phyloP scores from a whole-genome alignment of 352 stramenopile genomes.

The Phytophthora podocarpi region DNA sequence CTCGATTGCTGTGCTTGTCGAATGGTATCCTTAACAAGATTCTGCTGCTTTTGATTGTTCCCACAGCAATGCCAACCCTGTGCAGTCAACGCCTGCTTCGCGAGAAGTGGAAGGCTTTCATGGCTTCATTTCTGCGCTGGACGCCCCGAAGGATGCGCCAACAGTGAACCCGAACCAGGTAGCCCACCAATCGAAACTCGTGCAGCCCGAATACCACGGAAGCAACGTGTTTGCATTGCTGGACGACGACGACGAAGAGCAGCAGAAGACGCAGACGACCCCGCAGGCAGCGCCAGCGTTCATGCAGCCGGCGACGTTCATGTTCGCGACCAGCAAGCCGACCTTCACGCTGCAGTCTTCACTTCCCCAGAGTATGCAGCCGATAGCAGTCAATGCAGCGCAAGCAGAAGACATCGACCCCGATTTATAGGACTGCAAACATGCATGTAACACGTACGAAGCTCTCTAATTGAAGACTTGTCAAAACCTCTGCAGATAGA shows the following conservation, averaged over 20 bases:
- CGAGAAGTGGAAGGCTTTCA: constrained; percentile 72
- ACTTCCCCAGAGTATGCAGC: constrained; percentile 23
- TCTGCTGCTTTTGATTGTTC: background rate
- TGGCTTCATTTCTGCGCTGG: constrained; percentile 68
- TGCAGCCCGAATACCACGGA: constrained; percentile 40
- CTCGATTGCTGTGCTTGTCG: no score
- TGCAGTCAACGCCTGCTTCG: constrained; percentile 8
- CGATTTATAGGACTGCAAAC: constrained; percentile 67
- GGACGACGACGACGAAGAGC: constrained; percentile 54
- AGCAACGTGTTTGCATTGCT: constrained; percentile 74
- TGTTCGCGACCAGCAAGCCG: constrained; percentile 36
- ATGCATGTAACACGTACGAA: no score
- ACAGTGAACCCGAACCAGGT: constrained; percentile 27
- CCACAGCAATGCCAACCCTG: constrained; percentile 31
- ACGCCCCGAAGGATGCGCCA: constrained; percentile 50
- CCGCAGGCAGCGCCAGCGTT: constrained; percentile 34
- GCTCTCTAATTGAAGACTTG: no score
- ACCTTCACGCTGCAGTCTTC: constrained; percentile 33
- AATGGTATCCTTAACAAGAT: no score
- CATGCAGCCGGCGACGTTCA: constrained; percentile 76
- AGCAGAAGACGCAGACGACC: constrained; percentile 13
- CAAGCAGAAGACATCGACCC: constrained; percentile 51
- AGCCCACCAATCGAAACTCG: constrained; percentile 26
- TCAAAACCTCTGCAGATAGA: no score
- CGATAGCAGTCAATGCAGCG: background rate